Conservation (phyloP, 805 yeast genomes). For the Blastobotrys mokoenaii region DNA sequence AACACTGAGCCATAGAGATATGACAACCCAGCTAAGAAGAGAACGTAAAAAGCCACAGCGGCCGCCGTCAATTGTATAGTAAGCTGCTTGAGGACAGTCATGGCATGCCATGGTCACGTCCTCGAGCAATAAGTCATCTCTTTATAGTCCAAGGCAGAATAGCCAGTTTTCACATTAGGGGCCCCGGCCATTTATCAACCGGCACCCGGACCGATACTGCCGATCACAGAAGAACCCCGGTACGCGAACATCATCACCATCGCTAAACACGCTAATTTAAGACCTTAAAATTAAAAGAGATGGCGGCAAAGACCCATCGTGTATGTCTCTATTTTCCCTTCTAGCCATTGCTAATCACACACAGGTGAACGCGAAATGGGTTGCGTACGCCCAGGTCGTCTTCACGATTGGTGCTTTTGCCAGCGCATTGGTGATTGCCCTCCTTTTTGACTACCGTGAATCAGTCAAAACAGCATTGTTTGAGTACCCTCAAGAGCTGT, state of each 20-base stretch:
- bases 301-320: too few relatives aligned
- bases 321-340: too few relatives aligned
- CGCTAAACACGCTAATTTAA: too few relatives aligned
- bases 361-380: constrained; percentile 3
- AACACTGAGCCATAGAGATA: constrained; percentile 9
- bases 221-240: too few relatives aligned
- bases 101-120: background rate
- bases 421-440: background rate
- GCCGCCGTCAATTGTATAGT: background rate
- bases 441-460: background rate
- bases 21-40: constrained; percentile 7
- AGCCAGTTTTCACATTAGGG: too few relatives aligned
- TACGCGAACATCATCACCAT: too few relatives aligned
- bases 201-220: too few relatives aligned
- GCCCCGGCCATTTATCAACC: too few relatives aligned
- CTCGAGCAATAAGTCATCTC: too few relatives aligned
- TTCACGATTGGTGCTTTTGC: background rate
- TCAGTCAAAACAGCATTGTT: background rate
- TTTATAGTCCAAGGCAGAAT: too few relatives aligned
- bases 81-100: background rate
- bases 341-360: too few relatives aligned
- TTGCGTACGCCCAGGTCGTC: background rate
- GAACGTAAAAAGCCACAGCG: background rate
- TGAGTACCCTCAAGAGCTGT: background rate
- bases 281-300: too few relatives aligned